phyloP scores from a whole-genome alignment of 148 eudicot species.

The Rheum nobile region DNA sequence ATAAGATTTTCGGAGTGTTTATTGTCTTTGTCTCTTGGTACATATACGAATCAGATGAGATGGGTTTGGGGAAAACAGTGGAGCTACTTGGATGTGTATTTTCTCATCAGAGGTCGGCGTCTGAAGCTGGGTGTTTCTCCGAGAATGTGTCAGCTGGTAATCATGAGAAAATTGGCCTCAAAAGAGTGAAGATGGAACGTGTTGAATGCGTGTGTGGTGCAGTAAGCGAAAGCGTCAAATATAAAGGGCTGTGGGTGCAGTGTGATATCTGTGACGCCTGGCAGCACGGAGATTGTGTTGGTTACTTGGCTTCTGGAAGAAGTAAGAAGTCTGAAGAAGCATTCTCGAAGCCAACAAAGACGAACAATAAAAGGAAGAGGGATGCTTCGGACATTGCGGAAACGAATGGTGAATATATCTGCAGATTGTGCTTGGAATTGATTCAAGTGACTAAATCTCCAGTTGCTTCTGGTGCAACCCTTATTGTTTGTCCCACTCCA shows the following conservation, averaged over 20 bases:
- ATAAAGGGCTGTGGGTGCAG: slow-evolving; percentile 89
- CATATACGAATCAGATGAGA: slow-evolving; percentile 55
- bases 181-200: slow-evolving; percentile 82
- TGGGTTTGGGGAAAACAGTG: slow-evolving; percentile 97
- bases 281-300: slow-evolving; percentile 97
- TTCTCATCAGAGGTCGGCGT: slow-evolving; percentile 54
- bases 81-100: slow-evolving; percentile 90
- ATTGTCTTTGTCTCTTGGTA: background rate
- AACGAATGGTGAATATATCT: slow-evolving; percentile 48
- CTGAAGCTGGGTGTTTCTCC: slow-evolving; percentile 27
- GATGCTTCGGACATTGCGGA: slow-evolving; percentile 24
- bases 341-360: slow-evolving; percentile 13
- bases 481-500: slow-evolving; percentile 89
- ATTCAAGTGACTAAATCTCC: slow-evolving; percentile 68
- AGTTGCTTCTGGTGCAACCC: slow-evolving; percentile 79
- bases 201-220: slow-evolving; percentile 96
- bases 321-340: slow-evolving; percentile 18
- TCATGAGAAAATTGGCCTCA: slow-evolving; percentile 27
- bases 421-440: slow-evolving; percentile 65
- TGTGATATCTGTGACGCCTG: slow-evolving; percentile 99
- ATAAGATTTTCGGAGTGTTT: background rate
- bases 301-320: slow-evolving; percentile 32
- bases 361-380: slow-evolving; percentile 30
- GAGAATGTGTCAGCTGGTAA: slow-evolving; percentile 20
- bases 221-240: slow-evolving; percentile 61